A percentile compares a stretch with the other conserved stretches of the same genome.
Conservation (phyloP, 257 asterid genomes). For the Thymus mandschuricus region DNA sequence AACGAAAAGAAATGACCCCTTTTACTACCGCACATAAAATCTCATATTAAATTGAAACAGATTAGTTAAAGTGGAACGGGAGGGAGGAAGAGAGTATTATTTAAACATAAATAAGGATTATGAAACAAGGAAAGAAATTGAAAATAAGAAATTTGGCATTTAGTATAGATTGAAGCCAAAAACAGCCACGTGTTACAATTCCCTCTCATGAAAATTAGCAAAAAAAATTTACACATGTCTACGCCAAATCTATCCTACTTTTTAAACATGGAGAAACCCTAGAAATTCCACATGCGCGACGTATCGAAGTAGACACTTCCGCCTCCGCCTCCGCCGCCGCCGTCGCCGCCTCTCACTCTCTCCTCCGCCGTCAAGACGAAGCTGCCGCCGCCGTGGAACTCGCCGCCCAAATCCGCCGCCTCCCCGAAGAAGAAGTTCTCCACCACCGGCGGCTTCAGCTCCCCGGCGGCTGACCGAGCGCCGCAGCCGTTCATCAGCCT, state of each 20-base stretch:
- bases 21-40: no score
- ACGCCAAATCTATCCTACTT: constrained; percentile 2
- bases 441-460: constrained; percentile 31
- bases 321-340: constrained; percentile 5
- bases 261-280: not conserved
- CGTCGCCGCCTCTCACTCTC: constrained; percentile 15
- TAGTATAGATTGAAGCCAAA: not conserved
- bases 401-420: constrained; percentile 24
- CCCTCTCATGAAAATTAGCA: constrained; percentile 2
- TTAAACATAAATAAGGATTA: no score
- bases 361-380: constrained; percentile 32
- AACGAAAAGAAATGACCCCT: no score
- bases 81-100: no score
- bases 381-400: constrained; percentile 16
- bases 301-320: constrained; percentile 32
- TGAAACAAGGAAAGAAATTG: no score
- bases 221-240: not conserved
- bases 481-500: constrained; percentile 19
- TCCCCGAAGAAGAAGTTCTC: constrained; percentile 34
- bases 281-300: constrained; percentile 36
- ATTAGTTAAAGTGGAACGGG: no score
- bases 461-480: constrained; percentile 11
- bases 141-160: no score
- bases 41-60: no score
- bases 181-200: not conserved